phyloP scores from a whole-genome alignment of 805 yeast genomes.

The Yarrowia divulgata region DNA sequence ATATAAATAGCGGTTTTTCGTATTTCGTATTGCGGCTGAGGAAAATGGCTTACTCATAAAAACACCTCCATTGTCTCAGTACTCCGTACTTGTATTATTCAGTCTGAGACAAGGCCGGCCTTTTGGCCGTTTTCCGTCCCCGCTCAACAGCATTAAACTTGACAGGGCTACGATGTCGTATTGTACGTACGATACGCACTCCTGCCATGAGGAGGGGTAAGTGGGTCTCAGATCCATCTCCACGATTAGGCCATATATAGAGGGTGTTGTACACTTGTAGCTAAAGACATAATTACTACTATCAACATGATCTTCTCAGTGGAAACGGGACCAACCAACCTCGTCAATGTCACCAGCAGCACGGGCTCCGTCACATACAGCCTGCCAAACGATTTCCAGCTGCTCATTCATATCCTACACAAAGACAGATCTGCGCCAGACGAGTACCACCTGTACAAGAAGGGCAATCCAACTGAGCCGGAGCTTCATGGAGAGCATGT shows the following conservation, averaged over 20 bases:
- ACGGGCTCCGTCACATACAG: neutral
- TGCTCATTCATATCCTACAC: slow-evolving; percentile 7
- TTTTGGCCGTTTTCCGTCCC: no score
- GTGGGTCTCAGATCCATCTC: slow-evolving; percentile 1
- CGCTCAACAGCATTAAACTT: slow-evolving; percentile 6
- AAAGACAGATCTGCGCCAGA: slow-evolving; percentile 23
- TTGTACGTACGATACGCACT: no score
- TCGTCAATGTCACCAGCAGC: neutral
- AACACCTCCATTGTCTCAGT: no score
- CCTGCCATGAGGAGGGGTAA: neutral
- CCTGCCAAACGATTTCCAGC: slow-evolving; percentile 16
- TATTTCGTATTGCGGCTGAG: no score
- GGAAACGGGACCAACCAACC: neutral
- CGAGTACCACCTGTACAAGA: slow-evolving; percentile 16
- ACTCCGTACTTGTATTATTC: no score
- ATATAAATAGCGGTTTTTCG: no score
- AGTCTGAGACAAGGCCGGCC: neutral
- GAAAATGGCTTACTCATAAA: no score
- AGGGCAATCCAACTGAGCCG: slow-evolving; percentile 6
- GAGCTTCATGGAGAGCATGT: slow-evolving; percentile 6
- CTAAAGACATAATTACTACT: no score
- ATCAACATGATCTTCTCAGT: neutral
- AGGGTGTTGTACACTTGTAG: no score
- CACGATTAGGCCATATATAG: neutral
- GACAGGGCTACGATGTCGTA: neutral